phyloP scores from a whole-genome alignment of 495 filamentous ascomycete genomes.

The Chaetomidium leptoderma region DNA sequence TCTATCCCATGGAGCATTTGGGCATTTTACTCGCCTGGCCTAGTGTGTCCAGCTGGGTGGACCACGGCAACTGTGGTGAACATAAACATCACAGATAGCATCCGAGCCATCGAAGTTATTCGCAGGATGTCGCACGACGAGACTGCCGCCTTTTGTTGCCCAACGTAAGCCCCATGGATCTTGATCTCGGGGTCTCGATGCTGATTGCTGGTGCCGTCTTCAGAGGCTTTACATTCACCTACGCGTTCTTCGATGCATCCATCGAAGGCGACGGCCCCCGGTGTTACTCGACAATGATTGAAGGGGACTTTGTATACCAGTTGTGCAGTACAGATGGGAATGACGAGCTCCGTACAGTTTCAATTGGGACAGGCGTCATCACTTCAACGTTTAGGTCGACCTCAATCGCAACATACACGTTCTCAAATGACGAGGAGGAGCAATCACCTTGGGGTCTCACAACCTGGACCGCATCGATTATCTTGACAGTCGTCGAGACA shows the following conservation, averaged over 20 bases:
- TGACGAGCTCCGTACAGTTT: not conserved
- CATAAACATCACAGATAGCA: not conserved
- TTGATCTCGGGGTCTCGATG: too few species aligned
- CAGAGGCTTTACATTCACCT: not conserved
- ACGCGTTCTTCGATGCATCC: not conserved
- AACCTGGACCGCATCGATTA: not conserved
- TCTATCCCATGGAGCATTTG: not conserved
- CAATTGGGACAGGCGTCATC: not conserved
- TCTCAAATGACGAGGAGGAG: too few species aligned
- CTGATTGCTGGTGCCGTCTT: too few species aligned
- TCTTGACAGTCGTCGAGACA: not conserved
- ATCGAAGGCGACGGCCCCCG: too few species aligned
- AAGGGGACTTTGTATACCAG: not conserved
- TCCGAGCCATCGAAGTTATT: not conserved
- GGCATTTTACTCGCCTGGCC: not conserved
- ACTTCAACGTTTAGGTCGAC: not conserved
- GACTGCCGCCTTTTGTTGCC: conserved; percentile 3
- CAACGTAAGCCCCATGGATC: not conserved
- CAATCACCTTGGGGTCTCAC: not conserved
- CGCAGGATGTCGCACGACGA: not conserved
- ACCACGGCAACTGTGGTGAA: not conserved
- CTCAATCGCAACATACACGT: too few species aligned
- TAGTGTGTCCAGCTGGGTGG: not conserved
- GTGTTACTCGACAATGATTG: not conserved
- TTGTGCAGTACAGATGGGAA: not conserved